Base-by-base conservation (phyloP, 257 asterid species). In the Fraxinus excelsior region DNA sequence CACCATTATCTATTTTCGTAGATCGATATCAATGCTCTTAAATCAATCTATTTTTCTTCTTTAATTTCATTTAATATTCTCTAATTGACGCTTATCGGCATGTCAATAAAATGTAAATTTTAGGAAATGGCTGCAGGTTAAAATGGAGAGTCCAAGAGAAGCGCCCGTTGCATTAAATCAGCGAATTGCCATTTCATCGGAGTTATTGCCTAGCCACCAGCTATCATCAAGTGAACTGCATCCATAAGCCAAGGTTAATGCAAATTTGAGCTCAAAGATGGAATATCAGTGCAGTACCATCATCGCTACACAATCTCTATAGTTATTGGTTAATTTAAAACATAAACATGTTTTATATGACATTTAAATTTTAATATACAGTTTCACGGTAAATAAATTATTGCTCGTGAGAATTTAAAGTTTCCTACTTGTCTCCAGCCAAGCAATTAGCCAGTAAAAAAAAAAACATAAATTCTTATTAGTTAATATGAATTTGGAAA, bases 161-260 rank as follows among this genome's bases (percentile, higher is more conserved):
- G 74, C 60, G 31, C 74, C 78, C 23, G 64, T 72, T 40, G 58
- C 76, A 73, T 58, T 79, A 42, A 83, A 86, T 74, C 84, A 80
- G 51, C 80, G 80, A 58, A 62, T 10, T 62, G 64, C 76, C 3
- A 78, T 84, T 78, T 80, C 84, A 82, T 70, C 81, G 42, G 73
- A 81, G 67, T 73, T 81, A 73, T 53, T 16, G 34, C 85, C 78
- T 28, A 32, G 69, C 67, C 87, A 83, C 70, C 88, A 81, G 46
- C 76, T 80, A 62, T 88, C 88, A n/a, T 80, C 87, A 25, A 84
- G 90, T 82, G 90, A 82, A 75, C 85, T 86, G 53, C 87, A 84
- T 64, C 71, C 80, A 74, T 86, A 64, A 79, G 67, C 18, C 32
- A 26, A 31, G 12, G 7, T 1, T 23, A 11, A 25, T 62, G 68